phyloP scores from a whole-genome alignment of 2,329 filamentous ascomycete genomes.

The Hypoxylon sp. region DNA sequence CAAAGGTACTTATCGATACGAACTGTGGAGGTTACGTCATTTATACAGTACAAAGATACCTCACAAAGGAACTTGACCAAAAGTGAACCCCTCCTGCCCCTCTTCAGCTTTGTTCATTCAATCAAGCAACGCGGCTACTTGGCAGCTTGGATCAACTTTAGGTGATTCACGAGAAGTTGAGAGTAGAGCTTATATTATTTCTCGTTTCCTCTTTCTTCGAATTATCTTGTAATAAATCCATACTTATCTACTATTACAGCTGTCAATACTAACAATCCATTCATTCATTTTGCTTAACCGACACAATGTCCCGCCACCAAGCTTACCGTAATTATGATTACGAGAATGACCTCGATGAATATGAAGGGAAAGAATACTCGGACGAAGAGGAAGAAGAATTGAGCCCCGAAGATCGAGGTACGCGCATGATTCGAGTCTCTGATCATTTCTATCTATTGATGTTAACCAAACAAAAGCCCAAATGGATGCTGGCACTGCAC shows the following conservation, averaged over 20 bases:
- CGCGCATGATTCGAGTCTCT: background rate
- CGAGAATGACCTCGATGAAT: conserved; percentile 67
- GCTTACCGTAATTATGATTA: conserved; percentile 65
- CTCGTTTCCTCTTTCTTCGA: background rate
- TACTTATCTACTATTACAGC: background rate
- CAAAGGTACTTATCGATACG: background rate
- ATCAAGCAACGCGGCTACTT: background rate
- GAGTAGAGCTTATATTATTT: background rate
- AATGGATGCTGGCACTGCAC: conserved; percentile 75
- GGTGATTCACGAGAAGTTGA: background rate
- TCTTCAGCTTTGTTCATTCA: background rate
- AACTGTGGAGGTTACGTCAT: conserved; percentile 5
- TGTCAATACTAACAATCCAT: background rate
- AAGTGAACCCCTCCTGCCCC: conserved; percentile 18
- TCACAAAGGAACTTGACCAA: background rate
- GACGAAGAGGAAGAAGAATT: conserved; percentile 58
- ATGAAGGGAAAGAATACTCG: conserved; percentile 60
- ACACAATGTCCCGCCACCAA: conserved; percentile 63
- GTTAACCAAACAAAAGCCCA: conserved; percentile 44
- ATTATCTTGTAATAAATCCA: background rate
- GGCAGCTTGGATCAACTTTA: no score
- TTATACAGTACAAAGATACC: background rate
- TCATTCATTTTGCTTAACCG: background rate
- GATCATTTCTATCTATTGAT: conserved; percentile 20
- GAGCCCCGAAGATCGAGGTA: conserved; percentile 57